A percentile compares a stretch with the other conserved stretches of the same genome.
These are phyloP conservation scores for Austropuccinia psidii DNA, from an alignment of 1,284 basidiomycete species.

Conservation along the genomic window DNA sequence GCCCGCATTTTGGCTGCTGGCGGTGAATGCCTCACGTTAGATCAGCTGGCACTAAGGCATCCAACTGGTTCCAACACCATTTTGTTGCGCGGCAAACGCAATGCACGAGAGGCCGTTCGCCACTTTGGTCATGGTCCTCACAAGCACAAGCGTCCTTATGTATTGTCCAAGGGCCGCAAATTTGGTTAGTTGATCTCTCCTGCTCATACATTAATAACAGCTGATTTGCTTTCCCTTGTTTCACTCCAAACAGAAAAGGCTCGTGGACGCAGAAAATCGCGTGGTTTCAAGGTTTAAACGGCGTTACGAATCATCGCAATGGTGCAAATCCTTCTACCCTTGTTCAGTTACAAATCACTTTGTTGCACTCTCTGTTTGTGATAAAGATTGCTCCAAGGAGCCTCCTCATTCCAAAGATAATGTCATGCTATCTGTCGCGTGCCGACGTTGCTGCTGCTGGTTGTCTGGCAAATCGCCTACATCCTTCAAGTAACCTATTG, in stretches of 20 bases:
- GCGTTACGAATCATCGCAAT: no score
- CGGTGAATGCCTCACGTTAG: conserved; percentile 88
- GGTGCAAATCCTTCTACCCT: no score
- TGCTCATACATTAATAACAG: no score
- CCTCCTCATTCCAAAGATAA: no score
- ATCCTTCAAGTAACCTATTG: no score
- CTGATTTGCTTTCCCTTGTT: background rate
- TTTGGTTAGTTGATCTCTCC: conserved; percentile 43
- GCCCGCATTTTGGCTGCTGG: conserved; percentile 93
- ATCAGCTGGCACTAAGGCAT: conserved; percentile 88
- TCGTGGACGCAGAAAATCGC: conserved; percentile 50
- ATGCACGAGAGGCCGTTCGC: conserved; percentile 61
- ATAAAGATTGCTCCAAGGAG: no score
- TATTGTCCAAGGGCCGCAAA: conserved; percentile 91
- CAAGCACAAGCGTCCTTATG: conserved; percentile 80
- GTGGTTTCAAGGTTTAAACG: conserved; percentile 48
- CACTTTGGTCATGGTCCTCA: conserved; percentile 36
- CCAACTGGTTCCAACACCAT: conserved; percentile 95
- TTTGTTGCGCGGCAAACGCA: conserved; percentile 83
- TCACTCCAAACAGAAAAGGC: conserved; percentile 49
- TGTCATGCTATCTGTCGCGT: no score
- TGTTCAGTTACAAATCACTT: no score
- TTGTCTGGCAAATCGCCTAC: no score
- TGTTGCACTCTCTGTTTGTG: no score
- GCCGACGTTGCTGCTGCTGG: no score